Evolutionary conservation across 768 basidiomycete genomes (phyloP), one percentile per base, ranked within the genome.

Genomic region (Naganishia onofrii): DNA sequence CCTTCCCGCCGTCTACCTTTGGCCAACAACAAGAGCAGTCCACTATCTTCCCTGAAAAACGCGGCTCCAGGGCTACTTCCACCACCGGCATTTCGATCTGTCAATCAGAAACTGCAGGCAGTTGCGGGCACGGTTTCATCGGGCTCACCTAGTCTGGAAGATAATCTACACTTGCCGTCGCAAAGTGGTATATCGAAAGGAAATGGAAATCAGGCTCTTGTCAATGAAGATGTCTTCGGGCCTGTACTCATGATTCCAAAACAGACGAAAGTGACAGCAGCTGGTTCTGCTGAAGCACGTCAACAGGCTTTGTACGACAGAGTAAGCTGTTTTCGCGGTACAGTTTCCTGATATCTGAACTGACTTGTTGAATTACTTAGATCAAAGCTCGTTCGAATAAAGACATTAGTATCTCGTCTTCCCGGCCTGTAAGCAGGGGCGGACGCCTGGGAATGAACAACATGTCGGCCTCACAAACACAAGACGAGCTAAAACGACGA

Each of bases 401-500:
- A 51, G 67, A 58, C 46, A 8, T 44, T 17, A 34, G 15, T 19
- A 19, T n/a, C 26, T 26, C 60, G 3, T 42, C 29, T 26, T 63
- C 38, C 3, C 36, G 60, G 42, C 42, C 60, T 26, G 60, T 21
- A 1, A 19, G 46, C 26, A 42, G 38, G 29, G 60, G 60, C 17
- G 60, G 60, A n/a, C 31, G 42, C 5, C 54, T 63, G 60, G 60
- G 21, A 29, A 48, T 66, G 48, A 48, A 52, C n/a, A 69, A 72
- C n/a, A 64, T 70, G 44, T 55, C 67, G 19, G 42, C 75, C 12
- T 71, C 76, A 3, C 73, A 76, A 28, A 70, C 74, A 6, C 73
- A 76, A 53, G 77, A 77, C 31, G 81, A 78, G 74, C 72, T 82
- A 7, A 79, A 79, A 68, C 68, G 80, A 29, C 68, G 80, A 26